Evolutionary conservation across 1,284 basidiomycete species (phyloP).

Genomic region (Earliella scabrosa): DNA sequence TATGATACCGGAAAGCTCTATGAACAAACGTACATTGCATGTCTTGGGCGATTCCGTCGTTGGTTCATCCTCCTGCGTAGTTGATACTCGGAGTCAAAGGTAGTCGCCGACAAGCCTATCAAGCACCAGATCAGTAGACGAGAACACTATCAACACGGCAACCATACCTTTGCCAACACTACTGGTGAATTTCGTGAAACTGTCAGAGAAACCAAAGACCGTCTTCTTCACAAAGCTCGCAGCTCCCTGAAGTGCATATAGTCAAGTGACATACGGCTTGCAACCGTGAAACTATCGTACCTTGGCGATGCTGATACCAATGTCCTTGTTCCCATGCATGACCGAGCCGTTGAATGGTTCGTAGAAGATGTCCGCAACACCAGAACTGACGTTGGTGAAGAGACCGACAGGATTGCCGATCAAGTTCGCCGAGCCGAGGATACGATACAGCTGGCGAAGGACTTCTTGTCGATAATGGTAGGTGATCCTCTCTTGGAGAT

Average conservation of each 20-base stretch:
- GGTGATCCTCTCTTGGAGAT: slow-evolving; percentile 84
- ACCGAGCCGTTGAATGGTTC: slow-evolving; percentile 98
- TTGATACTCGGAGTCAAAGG: slow-evolving; percentile 96
- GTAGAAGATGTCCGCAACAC: slow-evolving; percentile 99
- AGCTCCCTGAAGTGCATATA: slow-evolving; percentile 64
- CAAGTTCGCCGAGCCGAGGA: slow-evolving; percentile 97
- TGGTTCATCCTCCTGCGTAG: slow-evolving; percentile 87
- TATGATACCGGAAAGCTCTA: slow-evolving; percentile 13
- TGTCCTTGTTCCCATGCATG: slow-evolving; percentile 95
- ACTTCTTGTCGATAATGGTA: slow-evolving; percentile 97
- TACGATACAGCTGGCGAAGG: slow-evolving; percentile 92
- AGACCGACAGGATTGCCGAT: slow-evolving; percentile 93
- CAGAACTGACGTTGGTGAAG: slow-evolving; percentile 98
- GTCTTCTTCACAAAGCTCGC: slow-evolving; percentile 99
- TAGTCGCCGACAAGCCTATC: slow-evolving; percentile 91
- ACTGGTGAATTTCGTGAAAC: slow-evolving; percentile 96
- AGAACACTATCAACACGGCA: not conserved
- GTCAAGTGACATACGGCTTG: not conserved
- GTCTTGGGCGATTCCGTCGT: slow-evolving; percentile 92
- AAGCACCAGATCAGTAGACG: slow-evolving; percentile 1
- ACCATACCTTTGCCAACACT: slow-evolving; percentile 90
- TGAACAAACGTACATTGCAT: slow-evolving; percentile 76
- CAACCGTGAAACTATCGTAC: slow-evolving; percentile 43
- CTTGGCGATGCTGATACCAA: slow-evolving; percentile 97
- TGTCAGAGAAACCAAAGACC: slow-evolving; percentile 95